A percentile compares a stretch with the other conserved stretches of the same genome.
phyloP scores from a whole-genome alignment of 495 filamentous ascomycete species.

The Terfezia claveryi region DNA sequence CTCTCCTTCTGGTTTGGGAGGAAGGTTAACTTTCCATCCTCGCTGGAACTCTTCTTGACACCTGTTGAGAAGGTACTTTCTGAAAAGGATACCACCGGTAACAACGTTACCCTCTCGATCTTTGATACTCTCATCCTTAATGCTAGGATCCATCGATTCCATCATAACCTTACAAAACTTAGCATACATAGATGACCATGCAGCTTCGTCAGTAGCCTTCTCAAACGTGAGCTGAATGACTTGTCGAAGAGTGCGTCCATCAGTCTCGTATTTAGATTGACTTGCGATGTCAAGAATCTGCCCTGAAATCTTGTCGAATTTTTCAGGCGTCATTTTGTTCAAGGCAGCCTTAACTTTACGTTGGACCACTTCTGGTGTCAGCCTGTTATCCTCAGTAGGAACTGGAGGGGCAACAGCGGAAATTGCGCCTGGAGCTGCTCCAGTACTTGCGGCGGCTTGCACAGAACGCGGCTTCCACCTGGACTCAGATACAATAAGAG shows the following conservation, averaged over 20 bases:
- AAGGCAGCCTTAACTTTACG: constrained; percentile 94
- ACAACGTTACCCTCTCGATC: constrained; percentile 75
- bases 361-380: constrained; percentile 86
- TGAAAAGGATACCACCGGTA: constrained; percentile 78
- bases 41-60: constrained; percentile 99
- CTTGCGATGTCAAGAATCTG: constrained; percentile 83
- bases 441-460: constrained; percentile 21
- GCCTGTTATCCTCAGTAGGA: constrained; percentile 31
- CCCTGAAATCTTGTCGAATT: constrained; percentile 85
- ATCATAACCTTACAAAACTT: constrained; percentile 98
- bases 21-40: constrained; percentile 84
- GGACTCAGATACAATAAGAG: constrained; percentile 40
- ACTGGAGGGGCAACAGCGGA: constrained; percentile 28
- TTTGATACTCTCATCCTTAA: constrained; percentile 78
- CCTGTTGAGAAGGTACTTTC: constrained; percentile 94
- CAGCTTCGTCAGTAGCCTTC: constrained; percentile 95
- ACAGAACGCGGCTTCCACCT: constrained; percentile 87
- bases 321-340: constrained; percentile 99
- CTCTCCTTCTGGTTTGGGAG: constrained; percentile 56
- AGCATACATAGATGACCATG: constrained; percentile 98
- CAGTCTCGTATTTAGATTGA: constrained; percentile 85
- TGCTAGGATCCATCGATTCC: constrained; percentile 80
- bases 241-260: constrained; percentile 85
- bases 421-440: constrained; percentile 32
- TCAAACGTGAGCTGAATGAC: constrained; percentile 98